phyloP scores from a whole-genome alignment of 202 grass and related monocot species.

The Dendrocalamus latiflorus region DNA sequence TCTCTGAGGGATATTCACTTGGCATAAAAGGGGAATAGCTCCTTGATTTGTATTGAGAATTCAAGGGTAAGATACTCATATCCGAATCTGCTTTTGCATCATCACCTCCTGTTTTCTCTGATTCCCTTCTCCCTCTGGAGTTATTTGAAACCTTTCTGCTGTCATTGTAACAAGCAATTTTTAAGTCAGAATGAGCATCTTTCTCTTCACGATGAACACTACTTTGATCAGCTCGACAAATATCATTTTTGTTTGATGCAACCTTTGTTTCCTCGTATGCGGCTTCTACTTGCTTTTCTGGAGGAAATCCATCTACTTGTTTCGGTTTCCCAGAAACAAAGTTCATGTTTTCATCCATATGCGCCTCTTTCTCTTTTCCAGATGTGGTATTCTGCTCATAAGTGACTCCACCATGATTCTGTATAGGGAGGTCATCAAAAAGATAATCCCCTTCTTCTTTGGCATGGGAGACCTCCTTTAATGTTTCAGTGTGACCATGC shows the following conservation, averaged over 20 bases:
- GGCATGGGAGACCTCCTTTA: not conserved
- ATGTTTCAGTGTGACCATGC: constrained; percentile 36
- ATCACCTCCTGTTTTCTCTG: not conserved
- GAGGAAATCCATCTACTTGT: not conserved
- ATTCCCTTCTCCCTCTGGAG: not conserved
- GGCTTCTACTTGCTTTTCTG: constrained; percentile 27
- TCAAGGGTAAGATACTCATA: not conserved
- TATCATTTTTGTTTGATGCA: not conserved
- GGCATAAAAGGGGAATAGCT: not conserved
- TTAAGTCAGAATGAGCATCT: not conserved
- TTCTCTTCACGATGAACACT: not conserved
- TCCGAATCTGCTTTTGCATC: not conserved
- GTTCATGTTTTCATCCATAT: constrained; percentile 5
- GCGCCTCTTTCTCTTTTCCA: not conserved
- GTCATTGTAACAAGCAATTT: not conserved
- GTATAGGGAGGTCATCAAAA: not conserved
- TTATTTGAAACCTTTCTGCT: not conserved
- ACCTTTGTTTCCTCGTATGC: constrained; percentile 20
- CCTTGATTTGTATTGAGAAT: constrained; percentile 3
- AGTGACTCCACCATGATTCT: not conserved
- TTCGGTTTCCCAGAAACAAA: not conserved
- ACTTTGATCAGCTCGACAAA: not conserved
- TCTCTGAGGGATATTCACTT: constrained; percentile 8
- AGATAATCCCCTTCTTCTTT: not conserved
- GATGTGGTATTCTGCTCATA: not conserved